These are phyloP conservation scores for Solanum arcanum DNA, from an alignment of 257 asterid genomes.

Conservation along the genomic window DNA sequence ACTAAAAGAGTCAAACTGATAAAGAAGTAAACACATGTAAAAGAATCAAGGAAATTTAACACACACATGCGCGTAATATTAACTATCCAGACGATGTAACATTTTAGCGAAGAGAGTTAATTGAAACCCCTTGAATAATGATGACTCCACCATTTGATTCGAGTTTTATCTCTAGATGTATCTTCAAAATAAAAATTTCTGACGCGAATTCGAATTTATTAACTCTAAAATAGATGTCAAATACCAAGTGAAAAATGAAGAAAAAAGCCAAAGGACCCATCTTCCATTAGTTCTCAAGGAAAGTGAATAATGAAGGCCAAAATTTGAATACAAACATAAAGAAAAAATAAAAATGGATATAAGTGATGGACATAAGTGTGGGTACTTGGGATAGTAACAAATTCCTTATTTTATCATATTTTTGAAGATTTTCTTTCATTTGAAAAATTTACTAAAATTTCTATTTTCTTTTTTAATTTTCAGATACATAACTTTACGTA, in stretches of 20 bases:
- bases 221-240: neutral
- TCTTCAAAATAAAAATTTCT: neutral
- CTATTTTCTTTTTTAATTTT: too few relatives aligned
- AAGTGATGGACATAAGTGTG: neutral
- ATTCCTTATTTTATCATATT: neutral
- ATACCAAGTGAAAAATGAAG: neutral
- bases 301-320: neutral
- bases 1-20: neutral
- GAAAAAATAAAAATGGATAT: neutral
- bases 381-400: neutral
- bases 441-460: too few relatives aligned
- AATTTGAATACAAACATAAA: neutral
- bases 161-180: neutral
- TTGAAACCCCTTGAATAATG: neutral
- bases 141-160: neutral
- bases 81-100: neutral
- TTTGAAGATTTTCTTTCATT: too few relatives aligned
- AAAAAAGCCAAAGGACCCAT: neutral
- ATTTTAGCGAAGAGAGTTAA: neutral
- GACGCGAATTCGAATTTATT: fast-evolving
- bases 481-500: too few relatives aligned
- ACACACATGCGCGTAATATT: too few relatives aligned
- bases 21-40: neutral
- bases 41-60: neutral
- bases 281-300: neutral